Percentiles rank a stretch among this genome's conserved stretches.
Conservation (phyloP, 306 rosid genomes). For the Phaseolus lunatus region DNA sequence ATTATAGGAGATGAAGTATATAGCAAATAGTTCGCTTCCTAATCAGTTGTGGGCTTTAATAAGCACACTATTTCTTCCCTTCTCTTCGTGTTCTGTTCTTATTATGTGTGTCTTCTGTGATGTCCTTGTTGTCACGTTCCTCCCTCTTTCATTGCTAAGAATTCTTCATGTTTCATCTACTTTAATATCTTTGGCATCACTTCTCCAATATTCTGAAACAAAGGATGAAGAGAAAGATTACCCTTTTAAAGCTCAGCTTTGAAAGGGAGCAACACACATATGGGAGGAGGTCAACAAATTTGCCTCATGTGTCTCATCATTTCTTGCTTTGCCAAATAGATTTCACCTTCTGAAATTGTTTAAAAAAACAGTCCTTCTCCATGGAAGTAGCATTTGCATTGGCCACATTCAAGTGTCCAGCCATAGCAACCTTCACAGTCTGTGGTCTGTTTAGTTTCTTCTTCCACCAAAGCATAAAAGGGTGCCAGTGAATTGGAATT, state of each 20-base stretch:
- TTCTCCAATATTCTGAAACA: neutral
- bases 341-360: neutral
- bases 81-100: neutral
- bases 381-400: neutral
- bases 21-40: no score
- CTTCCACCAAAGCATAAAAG: slow-evolving; percentile 7
- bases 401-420: slow-evolving; percentile 7
- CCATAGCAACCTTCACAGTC: neutral
- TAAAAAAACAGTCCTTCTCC: neutral
- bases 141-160: neutral
- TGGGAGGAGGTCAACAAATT: slow-evolving; percentile 21
- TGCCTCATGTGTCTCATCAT: neutral
- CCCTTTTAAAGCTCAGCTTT: neutral
- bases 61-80: neutral
- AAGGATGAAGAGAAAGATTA: neutral
- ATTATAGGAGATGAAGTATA: no score
- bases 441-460: neutral
- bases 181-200: neutral
- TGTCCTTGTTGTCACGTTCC: neutral
- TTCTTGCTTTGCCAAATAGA: neutral
- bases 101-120: neutral
- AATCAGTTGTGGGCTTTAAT: no score
- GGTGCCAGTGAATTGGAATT: neutral
- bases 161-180: neutral
- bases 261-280: neutral